These are phyloP conservation scores for Fonsecaea multimorphosa DNA, from an alignment of 2,329 filamentous ascomycete species.

Conservation along the genomic window DNA sequence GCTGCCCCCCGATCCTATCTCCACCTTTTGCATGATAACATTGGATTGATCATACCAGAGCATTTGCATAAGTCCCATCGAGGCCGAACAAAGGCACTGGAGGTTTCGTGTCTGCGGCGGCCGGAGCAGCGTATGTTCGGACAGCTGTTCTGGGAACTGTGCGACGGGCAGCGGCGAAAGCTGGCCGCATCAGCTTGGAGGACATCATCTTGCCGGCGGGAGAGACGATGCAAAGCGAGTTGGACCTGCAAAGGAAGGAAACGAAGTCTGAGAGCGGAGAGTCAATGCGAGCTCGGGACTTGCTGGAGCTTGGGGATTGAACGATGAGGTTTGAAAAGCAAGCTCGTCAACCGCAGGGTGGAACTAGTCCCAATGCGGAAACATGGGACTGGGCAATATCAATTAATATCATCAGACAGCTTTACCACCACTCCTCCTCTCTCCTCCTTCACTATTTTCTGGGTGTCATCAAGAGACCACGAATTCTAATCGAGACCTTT, in stretches of 20 bases:
- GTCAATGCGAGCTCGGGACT: conserved; percentile 14
- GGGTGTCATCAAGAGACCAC: background rate
- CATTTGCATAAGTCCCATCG: conserved; percentile 97
- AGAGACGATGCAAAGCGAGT: conserved; percentile 14
- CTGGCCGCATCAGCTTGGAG: conserved; percentile 41
- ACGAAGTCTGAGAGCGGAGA: conserved; percentile 32
- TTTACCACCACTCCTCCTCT: background rate
- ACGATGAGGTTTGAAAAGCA: conserved; percentile 17
- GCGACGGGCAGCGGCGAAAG: conserved; percentile 63
- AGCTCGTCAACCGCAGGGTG: conserved; percentile 7
- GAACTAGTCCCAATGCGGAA: conserved; percentile 27
- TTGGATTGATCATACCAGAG: conserved; percentile 74
- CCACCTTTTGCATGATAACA: background rate
- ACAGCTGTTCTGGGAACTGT: conserved; percentile 66
- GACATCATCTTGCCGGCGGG: conserved; percentile 38
- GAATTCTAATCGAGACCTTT: background rate
- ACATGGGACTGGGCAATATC: background rate
- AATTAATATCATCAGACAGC: too few species aligned
- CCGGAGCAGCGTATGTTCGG: conserved; percentile 76
- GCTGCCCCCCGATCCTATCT: background rate
- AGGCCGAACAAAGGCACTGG: conserved; percentile 92
- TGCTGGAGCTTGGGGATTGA: conserved; percentile 28
- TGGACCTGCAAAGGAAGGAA: conserved; percentile 10
- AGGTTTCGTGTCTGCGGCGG: conserved; percentile 71
- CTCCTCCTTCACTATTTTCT: background rate